Base-by-base conservation (phyloP, 768 basidiomycete genomes). In the Cytidiella melzeri region DNA sequence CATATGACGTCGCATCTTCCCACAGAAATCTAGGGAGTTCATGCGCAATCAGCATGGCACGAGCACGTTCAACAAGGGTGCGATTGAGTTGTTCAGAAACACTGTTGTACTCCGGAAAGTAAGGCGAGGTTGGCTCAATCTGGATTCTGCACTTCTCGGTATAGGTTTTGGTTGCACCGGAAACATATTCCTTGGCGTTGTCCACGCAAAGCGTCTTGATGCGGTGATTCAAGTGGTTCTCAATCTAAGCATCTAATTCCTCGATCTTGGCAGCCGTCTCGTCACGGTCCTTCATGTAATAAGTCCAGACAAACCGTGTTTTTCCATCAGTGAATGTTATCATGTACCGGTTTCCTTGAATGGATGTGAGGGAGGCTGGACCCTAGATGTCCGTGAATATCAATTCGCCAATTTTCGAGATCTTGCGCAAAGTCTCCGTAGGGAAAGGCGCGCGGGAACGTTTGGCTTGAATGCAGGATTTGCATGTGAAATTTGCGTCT, bases 351-450 rank as follows among this genome's bases (percentile, higher is more conserved):
- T n/a, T n/a, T 50, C 20, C 50, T 1, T 60, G 56, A 7, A 58
- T 45, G 1, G 62, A 67, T 10, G 46, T 37, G 0, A 69, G 55
- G 0, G 59, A 64, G 0, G 71, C 64, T 4, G 72, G 74, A n/a
- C 73, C 74, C 73, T 75, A 78, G 0, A 77, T 30, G 51, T 79
- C 70, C 1, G 62, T 55, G 52, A 73, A 66, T 7, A 75, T 48
- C n/a, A n/a, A n/a, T n/a, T n/a, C n/a, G n/a, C n/a, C n/a, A n/a
- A n/a, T n/a, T n/a, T n/a, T n/a, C n/a, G n/a, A n/a, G n/a, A n/a
- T n/a, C n/a, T n/a, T n/a, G n/a, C n/a, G n/a, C n/a, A n/a, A n/a
- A n/a, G n/a, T n/a, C n/a, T n/a, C n/a, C n/a, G n/a, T n/a, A n/a
- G n/a, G n/a, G n/a, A 60, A 61, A 0, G 67, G 57, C 43, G 67